phyloP scores from a whole-genome alignment of 352 stramenopile species.

The Globisporangium middletonii region DNA sequence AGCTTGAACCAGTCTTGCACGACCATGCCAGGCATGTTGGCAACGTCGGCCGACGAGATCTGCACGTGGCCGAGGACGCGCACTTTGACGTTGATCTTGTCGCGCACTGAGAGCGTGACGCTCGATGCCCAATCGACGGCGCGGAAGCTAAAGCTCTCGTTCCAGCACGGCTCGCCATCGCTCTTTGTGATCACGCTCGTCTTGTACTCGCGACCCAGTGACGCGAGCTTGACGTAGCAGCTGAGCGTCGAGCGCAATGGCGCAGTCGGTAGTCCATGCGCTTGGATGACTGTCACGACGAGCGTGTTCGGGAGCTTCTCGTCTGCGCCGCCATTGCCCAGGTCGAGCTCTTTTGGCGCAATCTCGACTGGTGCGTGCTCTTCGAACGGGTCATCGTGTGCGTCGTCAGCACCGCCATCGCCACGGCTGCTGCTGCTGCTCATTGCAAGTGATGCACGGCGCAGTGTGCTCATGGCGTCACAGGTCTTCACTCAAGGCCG shows the following conservation, averaged over 20 bases:
- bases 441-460: neutral
- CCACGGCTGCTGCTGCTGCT: neutral
- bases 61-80: conserved; percentile 57
- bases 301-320: conserved; percentile 69
- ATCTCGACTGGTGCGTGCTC: conserved; percentile 43
- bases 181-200: conserved; percentile 62
- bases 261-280: conserved; percentile 37
- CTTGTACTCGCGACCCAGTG: conserved; percentile 57
- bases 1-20: conserved; percentile 57
- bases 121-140: conserved; percentile 57
- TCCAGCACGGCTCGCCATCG: conserved; percentile 52
- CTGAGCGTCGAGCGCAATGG: conserved; percentile 54
- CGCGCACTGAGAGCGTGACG: conserved; percentile 59
- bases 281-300: conserved; percentile 65
- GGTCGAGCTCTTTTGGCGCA: conserved; percentile 45
- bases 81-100: conserved; percentile 73
- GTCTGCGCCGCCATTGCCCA: conserved; percentile 34
- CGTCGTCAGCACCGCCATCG: neutral
- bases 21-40: conserved; percentile 46
- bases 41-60: conserved; percentile 50
- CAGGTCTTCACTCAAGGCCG: too few species aligned
- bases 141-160: conserved; percentile 74
- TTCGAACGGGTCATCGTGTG: conserved; percentile 12
- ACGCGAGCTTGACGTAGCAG: conserved; percentile 72
- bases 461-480: neutral